Evolutionary conservation across 768 basidiomycete species (phyloP), one percentile per base, ranked within the genome.

Genomic region (Psilocybe cyanescens): DNA sequence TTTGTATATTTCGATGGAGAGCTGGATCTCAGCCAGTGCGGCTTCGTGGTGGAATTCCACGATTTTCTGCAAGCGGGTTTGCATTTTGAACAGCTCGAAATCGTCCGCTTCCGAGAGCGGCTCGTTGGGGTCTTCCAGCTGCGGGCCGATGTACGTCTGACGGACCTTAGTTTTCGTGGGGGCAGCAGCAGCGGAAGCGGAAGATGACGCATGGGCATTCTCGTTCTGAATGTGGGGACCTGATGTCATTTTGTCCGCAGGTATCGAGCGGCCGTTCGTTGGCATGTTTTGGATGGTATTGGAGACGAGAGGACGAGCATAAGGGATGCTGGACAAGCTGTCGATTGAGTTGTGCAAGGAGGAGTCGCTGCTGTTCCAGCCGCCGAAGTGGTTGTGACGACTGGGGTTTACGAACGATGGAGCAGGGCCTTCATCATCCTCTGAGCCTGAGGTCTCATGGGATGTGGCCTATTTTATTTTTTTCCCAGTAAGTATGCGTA

Each of bases 11-110:
- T 72, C 71, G 51, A 78, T 67, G 4, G 76, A 76, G 19, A 82
- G 74, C 54, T 76, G 69, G 49, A 80, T 76, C 59, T 82, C 83
- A 6, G 76, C 74, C 8, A 73, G 68, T 7, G 79, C 81, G 14
- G 83, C 83, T 35, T 73, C 74, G 60, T 74, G 75, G 72, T 84
- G 76, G 78, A 87, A 81, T 70, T 86, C 73, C 58, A 78, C 74
- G 62, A 85, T 79, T 74, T 84, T 81, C 41, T 73, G 53, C 61
- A 82, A 72, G 56, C 83, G 79, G 2, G 76, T 75, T 19, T 78
- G 70, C 71, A 81, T 77, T 61, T 83, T 83, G 68, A 76, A 81
- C 35, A 71, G 70, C 56, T 79, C 78, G 50, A 81, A 80, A 8
- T 78, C 75, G 8, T 71, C 72, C 33, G 73, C 77, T 49, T 78